phyloP scores from a whole-genome alignment of 2,329 filamentous ascomycete species.

The Stagonosporopsis cucurbitacearum region DNA sequence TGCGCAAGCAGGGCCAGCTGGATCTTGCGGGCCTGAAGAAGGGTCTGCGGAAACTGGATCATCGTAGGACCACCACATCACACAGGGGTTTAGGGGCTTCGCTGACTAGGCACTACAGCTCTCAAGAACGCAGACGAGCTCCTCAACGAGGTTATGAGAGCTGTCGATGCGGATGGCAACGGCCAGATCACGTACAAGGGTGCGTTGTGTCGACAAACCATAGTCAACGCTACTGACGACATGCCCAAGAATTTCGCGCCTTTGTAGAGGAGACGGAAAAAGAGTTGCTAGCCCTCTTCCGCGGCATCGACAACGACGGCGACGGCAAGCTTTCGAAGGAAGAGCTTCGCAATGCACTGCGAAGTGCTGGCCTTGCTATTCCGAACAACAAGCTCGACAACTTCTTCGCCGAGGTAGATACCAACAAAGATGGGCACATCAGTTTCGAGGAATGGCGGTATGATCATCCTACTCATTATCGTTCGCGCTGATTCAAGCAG shows the following conservation, averaged over 20 bases:
- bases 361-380: constrained; percentile 77
- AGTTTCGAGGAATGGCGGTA: constrained; percentile 97
- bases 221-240: constrained; percentile 25
- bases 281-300: constrained; percentile 82
- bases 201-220: constrained; percentile 47
- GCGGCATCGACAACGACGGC: constrained; percentile 82
- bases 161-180: constrained; percentile 86
- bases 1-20: constrained; percentile 75
- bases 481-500: constrained; percentile 47
- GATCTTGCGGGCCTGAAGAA: constrained; percentile 84
- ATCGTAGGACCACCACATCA: constrained; percentile 67
- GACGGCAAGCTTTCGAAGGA: constrained; percentile 85
- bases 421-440: constrained; percentile 84
- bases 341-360: constrained; percentile 83
- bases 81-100: constrained; percentile 19
- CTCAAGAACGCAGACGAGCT: constrained; percentile 92
- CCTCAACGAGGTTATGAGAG: constrained; percentile 77
- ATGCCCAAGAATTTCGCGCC: constrained; percentile 75
- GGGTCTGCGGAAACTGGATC: constrained; percentile 86
- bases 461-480: constrained; percentile 39
- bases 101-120: constrained; percentile 53
- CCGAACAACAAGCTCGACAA: constrained; percentile 77
- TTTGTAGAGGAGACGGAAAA: constrained; percentile 89
- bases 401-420: constrained; percentile 90
- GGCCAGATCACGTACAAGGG: constrained; percentile 91